Percentiles rank a stretch among this genome's conserved stretches.
Evolutionary conservation across 768 basidiomycete genomes (phyloP).

Genomic region (Leucogyrophana mollusca): DNA sequence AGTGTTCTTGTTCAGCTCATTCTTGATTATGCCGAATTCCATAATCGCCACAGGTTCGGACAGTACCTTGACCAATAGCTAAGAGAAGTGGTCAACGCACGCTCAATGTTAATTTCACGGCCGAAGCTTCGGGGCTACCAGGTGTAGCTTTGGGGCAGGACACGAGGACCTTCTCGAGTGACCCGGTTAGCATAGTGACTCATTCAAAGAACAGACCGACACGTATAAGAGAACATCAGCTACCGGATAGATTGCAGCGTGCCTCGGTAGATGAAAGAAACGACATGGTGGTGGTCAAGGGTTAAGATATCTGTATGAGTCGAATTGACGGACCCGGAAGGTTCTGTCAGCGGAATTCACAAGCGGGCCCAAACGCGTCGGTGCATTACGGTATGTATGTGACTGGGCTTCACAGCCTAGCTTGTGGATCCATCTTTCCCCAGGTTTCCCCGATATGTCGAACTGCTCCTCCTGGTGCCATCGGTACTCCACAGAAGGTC

Average conservation of each 20-base stretch:
- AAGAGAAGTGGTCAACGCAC: background rate
- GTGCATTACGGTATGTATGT: background rate
- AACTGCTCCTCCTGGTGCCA: no score
- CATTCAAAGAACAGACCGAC: background rate
- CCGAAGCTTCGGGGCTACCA: background rate
- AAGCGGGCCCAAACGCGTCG: background rate
- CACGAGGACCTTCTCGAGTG: no score
- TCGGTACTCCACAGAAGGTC: no score
- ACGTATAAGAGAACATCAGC: background rate
- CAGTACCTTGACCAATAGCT: background rate
- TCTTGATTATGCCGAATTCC: constrained; percentile 6
- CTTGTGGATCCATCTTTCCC: no score
- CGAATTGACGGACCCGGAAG: background rate
- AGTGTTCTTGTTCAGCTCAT: no score
- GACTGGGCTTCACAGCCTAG: background rate
- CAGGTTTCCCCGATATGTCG: no score
- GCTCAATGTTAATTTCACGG: background rate
- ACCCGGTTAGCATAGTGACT: background rate
- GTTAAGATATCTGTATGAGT: background rate
- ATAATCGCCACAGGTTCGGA: background rate
- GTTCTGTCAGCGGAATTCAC: background rate
- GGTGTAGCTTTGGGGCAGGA: background rate
- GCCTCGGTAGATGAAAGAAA: constrained; percentile 2
- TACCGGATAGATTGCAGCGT: background rate
- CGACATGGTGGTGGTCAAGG: constrained; percentile 1